Base-by-base conservation (phyloP, 371 early-diverging fungal genomes). In the Apophysomyces trapeziformis region DNA sequence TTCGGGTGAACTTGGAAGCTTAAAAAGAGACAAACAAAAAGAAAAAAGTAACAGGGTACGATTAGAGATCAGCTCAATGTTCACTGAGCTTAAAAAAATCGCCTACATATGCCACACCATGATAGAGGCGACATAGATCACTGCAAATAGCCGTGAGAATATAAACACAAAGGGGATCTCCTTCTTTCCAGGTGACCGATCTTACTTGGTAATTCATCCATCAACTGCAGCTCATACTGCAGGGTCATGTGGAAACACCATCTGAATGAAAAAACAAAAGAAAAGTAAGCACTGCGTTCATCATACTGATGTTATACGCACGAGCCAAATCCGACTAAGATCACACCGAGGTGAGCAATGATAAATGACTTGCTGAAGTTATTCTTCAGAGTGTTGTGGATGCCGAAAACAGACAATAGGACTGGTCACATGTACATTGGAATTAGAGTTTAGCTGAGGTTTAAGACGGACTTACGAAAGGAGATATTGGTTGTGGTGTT, bases 211-310 rank as follows among this genome's bases (percentile, higher is more conserved):
- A 91, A 75, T 69, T 92, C 92, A 73, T 89, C 92, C 44, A 90
- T 73, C 64, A 95, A 76, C 71, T 93, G 93, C 83, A 89, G 88
- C 65, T 89, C 83, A 67, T 88, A 92, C 64, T 83, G 78, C 57
- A 95, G 75, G 11, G 94, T 92, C 82, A 87, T 90, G 72, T 95
- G 95, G 77, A 95, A 95, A 59, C 81, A 74, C 84, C 87, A 86
- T 11, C 86, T 78, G 66, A 11, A 57, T 21, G 18, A 46, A 41
- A 41, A n/a, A 8, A 16, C 72, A 61, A 70, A 65, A 38, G 56
- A 56, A 21, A 66, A 21, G 12, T 8, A 56, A 47, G 58, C 5
- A 57, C 13, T 32, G 26, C 32, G 36, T 14, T 21, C 45, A 56
- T 59, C 41, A 50, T 26, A 4, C 12, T 7, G 7, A 39, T 50